Percentiles rank a stretch among this genome's conserved stretches.
These are phyloP conservation scores for Isatis tinctoria DNA, from an alignment of 345 rosid species.

Conservation along the genomic window DNA sequence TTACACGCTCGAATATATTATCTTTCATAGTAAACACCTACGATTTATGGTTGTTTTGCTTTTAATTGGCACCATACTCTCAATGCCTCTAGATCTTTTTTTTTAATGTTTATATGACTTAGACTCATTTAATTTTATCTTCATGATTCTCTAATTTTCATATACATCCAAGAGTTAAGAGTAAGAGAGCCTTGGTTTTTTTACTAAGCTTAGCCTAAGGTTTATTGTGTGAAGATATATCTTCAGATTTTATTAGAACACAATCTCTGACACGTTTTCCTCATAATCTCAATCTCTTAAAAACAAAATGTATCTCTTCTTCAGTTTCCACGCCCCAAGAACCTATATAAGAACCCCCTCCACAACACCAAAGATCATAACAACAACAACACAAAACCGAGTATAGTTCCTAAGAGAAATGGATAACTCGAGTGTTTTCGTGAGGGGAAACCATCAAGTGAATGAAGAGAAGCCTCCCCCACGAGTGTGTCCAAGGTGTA, in stretches of 20 bases:
- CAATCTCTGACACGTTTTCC: conserved; percentile 10
- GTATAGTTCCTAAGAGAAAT: neutral
- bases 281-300: conserved; percentile 5
- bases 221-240: conserved; percentile 4
- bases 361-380: neutral
- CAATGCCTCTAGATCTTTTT: conserved; percentile 1
- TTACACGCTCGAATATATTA: neutral
- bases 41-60: neutral
- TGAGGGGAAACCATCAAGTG: neutral
- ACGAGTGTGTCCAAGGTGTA: conserved; percentile 22
- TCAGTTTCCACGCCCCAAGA: neutral
- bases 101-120: neutral
- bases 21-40: neutral
- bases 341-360: neutral
- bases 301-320: neutral
- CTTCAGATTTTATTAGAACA: neutral
- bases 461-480: conserved; percentile 23
- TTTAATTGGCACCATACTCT: neutral
- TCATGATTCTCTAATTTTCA: conserved; percentile 1
- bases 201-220: neutral
- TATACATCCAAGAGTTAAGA: neutral
- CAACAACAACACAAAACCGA: neutral
- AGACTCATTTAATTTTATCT: neutral
- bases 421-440: neutral
- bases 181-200: neutral